Percentiles rank a stretch among this genome's conserved stretches.
Conservation (phyloP, 2,329 filamentous ascomycete species). For the Bipolaris zeicola region DNA sequence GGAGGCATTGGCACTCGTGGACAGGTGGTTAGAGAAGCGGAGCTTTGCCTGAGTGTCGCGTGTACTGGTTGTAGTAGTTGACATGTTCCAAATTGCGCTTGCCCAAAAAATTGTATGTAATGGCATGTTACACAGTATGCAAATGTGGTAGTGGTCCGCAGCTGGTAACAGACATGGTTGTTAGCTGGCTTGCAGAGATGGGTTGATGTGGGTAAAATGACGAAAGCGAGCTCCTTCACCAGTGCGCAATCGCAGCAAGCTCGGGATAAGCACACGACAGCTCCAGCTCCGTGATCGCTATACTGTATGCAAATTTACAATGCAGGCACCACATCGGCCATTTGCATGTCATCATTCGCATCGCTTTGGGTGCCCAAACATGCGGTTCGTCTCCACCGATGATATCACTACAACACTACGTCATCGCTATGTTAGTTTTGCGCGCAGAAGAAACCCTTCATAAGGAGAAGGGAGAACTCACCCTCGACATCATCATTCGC, state of each 20-base stretch:
- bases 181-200: not conserved
- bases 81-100: not conserved
- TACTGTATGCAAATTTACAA: conserved; percentile 6
- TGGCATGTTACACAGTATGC: not conserved
- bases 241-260: not conserved
- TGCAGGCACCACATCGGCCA: conserved; percentile 10
- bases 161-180: not conserved
- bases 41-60: conserved; percentile 32
- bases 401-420: conserved; percentile 31
- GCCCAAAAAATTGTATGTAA: not conserved
- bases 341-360: conserved; percentile 17
- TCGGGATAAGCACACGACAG: not conserved
- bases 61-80: not conserved
- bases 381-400: conserved; percentile 31
- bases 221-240: conserved; percentile 10
- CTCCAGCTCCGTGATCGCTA: not conserved
- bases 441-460: conserved; percentile 15
- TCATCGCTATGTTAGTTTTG: conserved; percentile 26
- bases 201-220: conserved; percentile 3
- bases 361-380: conserved; percentile 22
- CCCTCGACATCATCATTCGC: not conserved
- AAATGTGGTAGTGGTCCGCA: not conserved
- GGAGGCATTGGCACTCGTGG: conserved; percentile 38
- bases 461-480: conserved; percentile 12
- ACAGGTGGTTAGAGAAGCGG: conserved; percentile 37